A percentile compares a stretch with the other conserved stretches of the same genome.
These are phyloP conservation scores for Claviceps fusiformis DNA, from an alignment of 2,329 filamentous ascomycete species.

Conservation along the genomic window DNA sequence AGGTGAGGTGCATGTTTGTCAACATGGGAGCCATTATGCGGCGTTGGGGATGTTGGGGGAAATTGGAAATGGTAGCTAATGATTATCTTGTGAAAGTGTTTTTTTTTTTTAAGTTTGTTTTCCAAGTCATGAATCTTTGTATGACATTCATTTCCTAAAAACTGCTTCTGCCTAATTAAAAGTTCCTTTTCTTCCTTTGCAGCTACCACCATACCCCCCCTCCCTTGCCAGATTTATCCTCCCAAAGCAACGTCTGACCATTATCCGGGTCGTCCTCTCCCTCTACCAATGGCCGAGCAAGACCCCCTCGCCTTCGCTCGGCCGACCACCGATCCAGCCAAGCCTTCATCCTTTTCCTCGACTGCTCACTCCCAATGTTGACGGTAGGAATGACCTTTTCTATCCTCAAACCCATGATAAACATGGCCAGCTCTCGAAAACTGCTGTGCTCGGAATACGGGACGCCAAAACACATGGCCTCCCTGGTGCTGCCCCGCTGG, in stretches of 20 bases:
- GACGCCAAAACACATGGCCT: conserved; percentile 81
- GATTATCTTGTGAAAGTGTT: background rate
- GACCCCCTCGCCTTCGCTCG: conserved; percentile 42
- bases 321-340: conserved; percentile 52
- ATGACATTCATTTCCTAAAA: too few species aligned
- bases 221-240: conserved; percentile 24
- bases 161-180: background rate
- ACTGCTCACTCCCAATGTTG: conserved; percentile 53
- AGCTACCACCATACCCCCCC: conserved; percentile 26
- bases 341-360: conserved; percentile 45
- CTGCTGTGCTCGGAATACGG: conserved; percentile 94
- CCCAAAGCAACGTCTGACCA: conserved; percentile 20
- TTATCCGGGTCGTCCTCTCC: conserved; percentile 21
- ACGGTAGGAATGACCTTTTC: conserved; percentile 89
- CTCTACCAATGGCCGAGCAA: conserved; percentile 30
- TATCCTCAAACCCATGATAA: conserved; percentile 75
- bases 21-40: background rate
- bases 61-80: background rate
- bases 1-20: background rate
- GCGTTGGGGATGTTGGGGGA: background rate
- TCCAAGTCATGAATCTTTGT: too few species aligned
- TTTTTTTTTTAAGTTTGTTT: background rate
- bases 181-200: too few species aligned
- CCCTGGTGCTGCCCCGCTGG: conserved; percentile 69
- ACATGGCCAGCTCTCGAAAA: conserved; percentile 88